Evolutionary conservation across 768 basidiomycete genomes (phyloP), one percentile per base, ranked within the genome.

Genomic region (Phylloporus rhodoxanthus): DNA sequence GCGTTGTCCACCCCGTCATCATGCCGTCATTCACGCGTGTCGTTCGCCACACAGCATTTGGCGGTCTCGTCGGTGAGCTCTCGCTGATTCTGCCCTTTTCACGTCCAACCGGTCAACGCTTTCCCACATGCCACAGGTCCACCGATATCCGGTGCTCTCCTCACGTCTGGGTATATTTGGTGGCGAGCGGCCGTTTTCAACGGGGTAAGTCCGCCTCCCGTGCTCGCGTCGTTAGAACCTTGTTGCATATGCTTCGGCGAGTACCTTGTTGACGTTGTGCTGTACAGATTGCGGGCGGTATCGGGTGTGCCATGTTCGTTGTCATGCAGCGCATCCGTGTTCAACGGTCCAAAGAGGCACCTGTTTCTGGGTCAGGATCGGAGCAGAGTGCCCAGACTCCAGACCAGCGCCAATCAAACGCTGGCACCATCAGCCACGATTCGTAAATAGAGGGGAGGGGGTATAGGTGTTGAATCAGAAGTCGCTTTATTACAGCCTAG

Each of bases 111-210:
- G 28, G 7, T 26, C 8, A 9, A 33, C 32, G 3, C 25, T 11
- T 13, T 19, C 1, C 2, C 74, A 7, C 7, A 1, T 21, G 25
- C 30, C 20, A 15, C 3, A 72, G 80, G 81, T 9, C 76, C 79
- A 0, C 82, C 82, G 1, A 75, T 83, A 48, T 75, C 75, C 29
- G 82, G 82, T 0, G 75, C 79, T 4, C 64, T 84, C 23, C 72
- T 84, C 7, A 74, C 78, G 0, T 53, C 68, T 8, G 61, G 69
- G 0, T 81, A 75, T 50, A 57, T 75, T 5, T 84, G 82, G 82
- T 81, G 79, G 77, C 69, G 76, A 29, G 77, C 79, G 1, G 75
- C 75, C 10, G 47, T 81, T 8, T 84, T 81, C 56, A 69, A 75
- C 25, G 80, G 78, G 49, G 67, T 72, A 36, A 30, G 66, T 26